A percentile compares a stretch with the other conserved stretches of the same genome.
Conservation (phyloP, 345 rosid genomes). For the Brassica nigra region DNA sequence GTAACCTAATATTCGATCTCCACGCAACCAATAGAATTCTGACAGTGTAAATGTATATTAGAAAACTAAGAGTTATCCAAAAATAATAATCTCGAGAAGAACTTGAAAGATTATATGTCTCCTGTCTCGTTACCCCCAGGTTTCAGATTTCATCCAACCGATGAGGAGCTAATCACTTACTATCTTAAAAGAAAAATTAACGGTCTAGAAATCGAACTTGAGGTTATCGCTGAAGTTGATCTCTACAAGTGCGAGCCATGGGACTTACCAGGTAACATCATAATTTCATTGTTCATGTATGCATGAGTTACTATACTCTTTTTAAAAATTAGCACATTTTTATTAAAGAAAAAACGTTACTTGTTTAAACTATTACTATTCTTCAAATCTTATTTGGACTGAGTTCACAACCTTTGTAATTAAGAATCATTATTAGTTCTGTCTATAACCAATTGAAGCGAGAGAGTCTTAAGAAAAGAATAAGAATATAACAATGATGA, state of each 20-base stretch:
- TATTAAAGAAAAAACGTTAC: too few species aligned
- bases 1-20: constrained; percentile 35
- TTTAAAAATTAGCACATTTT: too few species aligned
- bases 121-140: constrained; percentile 83
- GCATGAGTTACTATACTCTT: neutral
- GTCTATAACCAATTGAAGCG: too few species aligned
- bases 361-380: too few species aligned
- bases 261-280: constrained; percentile 71
- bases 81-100: neutral
- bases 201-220: constrained; percentile 64
- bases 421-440: too few species aligned
- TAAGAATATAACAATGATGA: too few species aligned
- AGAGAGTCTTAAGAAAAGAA: too few species aligned
- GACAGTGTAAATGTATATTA: constrained; percentile 24
- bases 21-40: constrained; percentile 9
- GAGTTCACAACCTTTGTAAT: too few species aligned
- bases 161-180: constrained; percentile 72
- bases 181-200: constrained; percentile 75
- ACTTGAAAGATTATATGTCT: constrained; percentile 45
- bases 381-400: too few species aligned
- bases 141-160: constrained; percentile 82
- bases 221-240: constrained; percentile 79
- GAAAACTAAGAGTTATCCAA: neutral
- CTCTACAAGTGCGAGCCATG: constrained; percentile 86
- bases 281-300: neutral